phyloP scores from a whole-genome alignment of 2,329 filamentous ascomycete genomes.

The Pezicula radicicola region DNA sequence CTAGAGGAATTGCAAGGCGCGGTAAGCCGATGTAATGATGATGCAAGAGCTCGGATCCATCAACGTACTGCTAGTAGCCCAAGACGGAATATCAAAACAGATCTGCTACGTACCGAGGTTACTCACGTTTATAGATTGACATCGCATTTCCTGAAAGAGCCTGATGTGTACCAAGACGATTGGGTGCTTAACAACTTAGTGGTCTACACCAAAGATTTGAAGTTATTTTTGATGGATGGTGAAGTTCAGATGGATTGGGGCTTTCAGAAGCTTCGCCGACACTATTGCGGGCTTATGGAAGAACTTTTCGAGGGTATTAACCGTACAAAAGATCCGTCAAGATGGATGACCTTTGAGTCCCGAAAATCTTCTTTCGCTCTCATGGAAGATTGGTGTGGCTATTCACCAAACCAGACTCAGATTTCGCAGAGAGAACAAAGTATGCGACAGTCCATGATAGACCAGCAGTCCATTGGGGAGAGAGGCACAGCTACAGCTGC shows the following conservation, averaged over 20 bases:
- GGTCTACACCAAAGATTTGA: slow-evolving; percentile 85
- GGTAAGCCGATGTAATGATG: slow-evolving; percentile 81
- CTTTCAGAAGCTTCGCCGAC: slow-evolving; percentile 84
- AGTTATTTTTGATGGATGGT: slow-evolving; percentile 90
- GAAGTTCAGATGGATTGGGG: slow-evolving; percentile 95
- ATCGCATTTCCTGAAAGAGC: slow-evolving; percentile 78
- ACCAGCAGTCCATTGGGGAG: slow-evolving; percentile 71
- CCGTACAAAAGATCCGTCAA: slow-evolving; percentile 75
- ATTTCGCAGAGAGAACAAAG: slow-evolving; percentile 80
- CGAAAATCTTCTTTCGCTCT: slow-evolving; percentile 91
- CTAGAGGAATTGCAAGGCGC: slow-evolving; percentile 87
- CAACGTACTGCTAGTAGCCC: slow-evolving; percentile 82
- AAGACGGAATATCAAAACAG: slow-evolving; percentile 77
- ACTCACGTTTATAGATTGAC: slow-evolving; percentile 96
- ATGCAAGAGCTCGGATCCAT: slow-evolving; percentile 83
- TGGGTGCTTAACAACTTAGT: slow-evolving; percentile 89
- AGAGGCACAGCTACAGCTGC: slow-evolving; percentile 78
- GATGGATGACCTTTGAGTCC: slow-evolving; percentile 97
- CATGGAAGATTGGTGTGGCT: slow-evolving; percentile 99
- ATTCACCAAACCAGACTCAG: slow-evolving; percentile 84
- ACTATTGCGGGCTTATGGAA: slow-evolving; percentile 93
- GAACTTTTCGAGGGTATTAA: slow-evolving; percentile 91
- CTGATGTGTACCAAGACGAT: slow-evolving; percentile 78
- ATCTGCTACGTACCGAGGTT: slow-evolving; percentile 86
- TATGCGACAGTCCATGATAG: slow-evolving; percentile 81